Base-by-base conservation (phyloP, 768 basidiomycete genomes). In the Hygrocybe coccinea region DNA sequence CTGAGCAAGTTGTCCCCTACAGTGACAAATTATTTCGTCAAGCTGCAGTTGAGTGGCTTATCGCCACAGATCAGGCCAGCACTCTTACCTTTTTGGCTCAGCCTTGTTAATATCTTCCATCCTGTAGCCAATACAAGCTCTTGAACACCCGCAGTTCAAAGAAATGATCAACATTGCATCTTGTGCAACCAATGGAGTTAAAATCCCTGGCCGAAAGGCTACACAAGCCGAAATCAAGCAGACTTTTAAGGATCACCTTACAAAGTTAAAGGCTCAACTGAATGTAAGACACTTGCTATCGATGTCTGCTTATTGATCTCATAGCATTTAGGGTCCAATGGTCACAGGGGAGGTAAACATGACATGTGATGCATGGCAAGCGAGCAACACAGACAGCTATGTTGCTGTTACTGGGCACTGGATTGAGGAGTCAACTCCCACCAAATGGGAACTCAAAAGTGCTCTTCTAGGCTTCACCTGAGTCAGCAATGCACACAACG, bases 311-410 rank as follows among this genome's bases (percentile, higher is more conserved):
- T 3, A 29, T 29, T 29, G 29, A 4, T 29, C 29, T 29, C 29
- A 29, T 29, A 4, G 4, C 8, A 8, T 29, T 4, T 35, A 57
- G 56, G 41, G 56, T 37, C 43, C 44, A 14, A 39, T 41, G 6
- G 56, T 57, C 34, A 46, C 24, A 17, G 52, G 56, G 21, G 17
- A 36, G 12, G 43, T 73, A 29, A 69, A 60, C 38, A 17, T 71
- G 9, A 77, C 73, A 2, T 72, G 71, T 59, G 69, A 77, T 59
- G 71, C 65, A 10, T 76, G 74, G 76, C 73, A 73, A 47, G 75
- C 75, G 2, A 49, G 38, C 10, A 75, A 72, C 56, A 55, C 58
- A 1, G 73, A 76, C 59, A 66, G 61, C 1, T 78, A 77, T 58
- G 72, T 73, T 59, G 73, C 67, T 0, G 68, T 73, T 4, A 77